A percentile compares a stretch with the other conserved stretches of the same genome.
These are phyloP conservation scores for Hortiboletus campestris DNA, from an alignment of 768 basidiomycete genomes.

Conservation along the genomic window DNA sequence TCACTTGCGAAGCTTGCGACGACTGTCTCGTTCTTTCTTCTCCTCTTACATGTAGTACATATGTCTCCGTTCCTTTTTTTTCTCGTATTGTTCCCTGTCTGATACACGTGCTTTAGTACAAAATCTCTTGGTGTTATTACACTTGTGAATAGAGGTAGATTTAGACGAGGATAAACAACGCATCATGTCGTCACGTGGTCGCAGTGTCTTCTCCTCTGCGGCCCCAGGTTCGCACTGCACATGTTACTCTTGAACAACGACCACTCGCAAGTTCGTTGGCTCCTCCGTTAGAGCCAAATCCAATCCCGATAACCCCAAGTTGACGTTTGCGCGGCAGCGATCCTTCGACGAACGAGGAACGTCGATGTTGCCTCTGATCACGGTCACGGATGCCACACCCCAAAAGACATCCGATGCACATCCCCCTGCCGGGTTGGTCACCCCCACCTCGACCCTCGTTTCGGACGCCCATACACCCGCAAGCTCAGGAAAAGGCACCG, in stretches of 20 bases:
- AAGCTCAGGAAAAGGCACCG: slow-evolving; percentile 1
- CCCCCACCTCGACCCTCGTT: not conserved
- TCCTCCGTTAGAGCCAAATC: not conserved
- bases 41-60: slow-evolving; percentile 1
- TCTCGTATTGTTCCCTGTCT: not conserved
- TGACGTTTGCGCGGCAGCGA: not conserved
- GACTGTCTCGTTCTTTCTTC: not conserved
- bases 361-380: slow-evolving; percentile 1
- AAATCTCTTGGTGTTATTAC: not conserved
- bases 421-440: not conserved
- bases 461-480: not conserved
- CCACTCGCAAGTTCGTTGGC: not conserved
- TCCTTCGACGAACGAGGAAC: not conserved
- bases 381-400: slow-evolving; percentile 23
- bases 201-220: not conserved
- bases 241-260: not conserved
- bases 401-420: slow-evolving; percentile 1
- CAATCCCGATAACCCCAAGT: not conserved
- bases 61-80: not conserved
- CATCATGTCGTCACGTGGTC: slow-evolving; percentile 12
- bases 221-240: not conserved
- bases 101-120: not conserved
- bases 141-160: not conserved
- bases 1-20: not conserved
- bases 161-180: slow-evolving; percentile 18